Conservation (phyloP, 306 rosid genomes). For the Echinosophora koreensis region DNA sequence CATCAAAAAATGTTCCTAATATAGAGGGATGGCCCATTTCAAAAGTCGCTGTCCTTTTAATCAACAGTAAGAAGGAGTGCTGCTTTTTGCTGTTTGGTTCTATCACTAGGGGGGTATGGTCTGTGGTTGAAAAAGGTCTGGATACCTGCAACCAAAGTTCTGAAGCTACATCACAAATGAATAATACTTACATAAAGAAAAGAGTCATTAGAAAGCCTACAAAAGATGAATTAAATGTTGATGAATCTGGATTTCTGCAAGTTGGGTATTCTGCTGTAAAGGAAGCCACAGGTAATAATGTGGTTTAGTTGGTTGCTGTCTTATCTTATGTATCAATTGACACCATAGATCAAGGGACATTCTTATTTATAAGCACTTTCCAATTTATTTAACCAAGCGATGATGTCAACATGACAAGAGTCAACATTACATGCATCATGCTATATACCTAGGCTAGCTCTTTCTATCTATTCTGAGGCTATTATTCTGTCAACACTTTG, state of each 20-base stretch:
- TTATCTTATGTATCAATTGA: constrained; percentile 7
- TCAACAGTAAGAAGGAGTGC: constrained; percentile 69
- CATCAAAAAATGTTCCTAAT: constrained; percentile 63
- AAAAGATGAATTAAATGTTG: constrained; percentile 53
- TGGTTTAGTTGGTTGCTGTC: constrained; percentile 17
- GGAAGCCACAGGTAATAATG: constrained; percentile 72
- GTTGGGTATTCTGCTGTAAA: constrained; percentile 76
- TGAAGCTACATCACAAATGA: constrained; percentile 49
- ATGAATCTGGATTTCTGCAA: constrained; percentile 59
- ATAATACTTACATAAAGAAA: constrained; percentile 50
- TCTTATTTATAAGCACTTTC: constrained; percentile 15
- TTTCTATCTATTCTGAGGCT: constrained; percentile 17
- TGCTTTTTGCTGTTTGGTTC: constrained; percentile 66
- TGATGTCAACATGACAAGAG: constrained; percentile 28
- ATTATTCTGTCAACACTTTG: constrained; percentile 26
- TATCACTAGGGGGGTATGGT: constrained; percentile 75
- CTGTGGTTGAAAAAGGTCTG: constrained; percentile 69
- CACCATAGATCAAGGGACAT: constrained; percentile 20
- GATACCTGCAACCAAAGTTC: constrained; percentile 53
- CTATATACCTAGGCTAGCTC: constrained; percentile 25
- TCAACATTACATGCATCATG: constrained; percentile 16
- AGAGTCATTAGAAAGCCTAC: constrained; percentile 60
- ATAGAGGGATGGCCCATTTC: constrained; percentile 79
- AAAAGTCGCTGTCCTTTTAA: constrained; percentile 75
- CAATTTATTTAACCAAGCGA: constrained; percentile 19